Conservation (phyloP, 441 rosid species). For the Macaranga tanarius region DNA sequence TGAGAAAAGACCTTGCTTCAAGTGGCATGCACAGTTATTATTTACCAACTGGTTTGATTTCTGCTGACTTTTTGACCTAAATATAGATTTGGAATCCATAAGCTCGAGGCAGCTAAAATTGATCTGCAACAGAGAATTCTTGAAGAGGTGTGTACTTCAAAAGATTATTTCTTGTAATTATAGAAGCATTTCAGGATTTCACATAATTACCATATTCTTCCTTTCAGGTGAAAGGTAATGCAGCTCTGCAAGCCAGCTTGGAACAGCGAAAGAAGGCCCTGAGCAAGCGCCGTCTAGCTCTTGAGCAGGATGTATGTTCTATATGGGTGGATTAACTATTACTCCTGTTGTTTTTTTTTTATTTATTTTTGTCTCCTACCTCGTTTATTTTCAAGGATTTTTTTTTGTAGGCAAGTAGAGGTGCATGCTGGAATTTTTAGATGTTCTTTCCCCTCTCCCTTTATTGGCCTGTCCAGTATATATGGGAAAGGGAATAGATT, state of each 20-base stretch:
- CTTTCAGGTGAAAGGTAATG: conserved; percentile 64
- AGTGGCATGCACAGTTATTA: not conserved
- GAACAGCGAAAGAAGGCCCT: conserved; percentile 64
- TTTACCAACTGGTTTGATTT: not conserved
- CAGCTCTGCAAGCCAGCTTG: conserved; percentile 55
- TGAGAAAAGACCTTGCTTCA: not conserved
- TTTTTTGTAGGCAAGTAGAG: conserved; percentile 10
- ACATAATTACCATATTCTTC: conserved; percentile 19
- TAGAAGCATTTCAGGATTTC: conserved; percentile 18
- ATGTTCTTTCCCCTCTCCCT: not conserved
- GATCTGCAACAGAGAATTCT: conserved; percentile 63
- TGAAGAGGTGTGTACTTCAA: conserved; percentile 57
- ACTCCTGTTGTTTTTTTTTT: not conserved
- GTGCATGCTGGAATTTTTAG: not conserved
- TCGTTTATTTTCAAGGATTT: not conserved
- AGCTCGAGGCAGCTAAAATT: conserved; percentile 63
- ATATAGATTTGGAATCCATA: conserved; percentile 64
- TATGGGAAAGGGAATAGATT: not conserved
- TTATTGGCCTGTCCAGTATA: not conserved
- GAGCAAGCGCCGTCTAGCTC: conserved; percentile 67
- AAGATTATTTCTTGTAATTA: conserved; percentile 19
- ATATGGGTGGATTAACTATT: not conserved
- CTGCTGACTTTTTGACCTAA: conserved; percentile 28
- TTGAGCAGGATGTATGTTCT: conserved; percentile 74
- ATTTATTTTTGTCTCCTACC: conserved; percentile 14